Evolutionary conservation across 257 asterid species (phyloP).

Genomic region (Scutellaria barbata): DNA sequence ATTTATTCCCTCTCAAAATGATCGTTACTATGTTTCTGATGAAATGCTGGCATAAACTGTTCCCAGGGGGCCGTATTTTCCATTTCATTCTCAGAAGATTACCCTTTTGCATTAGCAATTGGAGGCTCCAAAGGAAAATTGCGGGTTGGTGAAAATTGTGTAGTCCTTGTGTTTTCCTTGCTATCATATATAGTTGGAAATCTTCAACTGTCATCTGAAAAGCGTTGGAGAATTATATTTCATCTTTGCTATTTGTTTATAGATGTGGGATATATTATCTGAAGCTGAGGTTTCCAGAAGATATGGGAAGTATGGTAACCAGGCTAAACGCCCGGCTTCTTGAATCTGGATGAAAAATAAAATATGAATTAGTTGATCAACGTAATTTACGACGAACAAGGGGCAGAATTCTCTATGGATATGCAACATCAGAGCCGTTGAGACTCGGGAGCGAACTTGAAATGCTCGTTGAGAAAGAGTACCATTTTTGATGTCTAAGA

Average conservation of each 20-base stretch:
- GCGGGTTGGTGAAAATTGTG: constrained; percentile 50
- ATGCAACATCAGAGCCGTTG: background rate
- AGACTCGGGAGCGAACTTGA: no score
- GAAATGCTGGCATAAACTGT: constrained; percentile 21
- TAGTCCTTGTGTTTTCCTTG: background rate
- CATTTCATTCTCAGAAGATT: constrained; percentile 76
- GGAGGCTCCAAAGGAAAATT: constrained; percentile 91
- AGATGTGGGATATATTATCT: constrained; percentile 72
- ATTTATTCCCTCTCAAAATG: background rate
- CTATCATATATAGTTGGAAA: background rate
- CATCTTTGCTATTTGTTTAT: constrained; percentile 30
- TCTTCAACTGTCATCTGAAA: background rate
- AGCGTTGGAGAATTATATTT: background rate
- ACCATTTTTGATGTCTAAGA: constrained; percentile 19
- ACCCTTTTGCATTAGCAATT: constrained; percentile 69
- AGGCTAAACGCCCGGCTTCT: constrained; percentile 36
- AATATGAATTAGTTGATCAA: background rate
- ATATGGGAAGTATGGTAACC: constrained; percentile 48
- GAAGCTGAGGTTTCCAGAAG: constrained; percentile 57
- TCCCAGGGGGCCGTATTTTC: constrained; percentile 86
- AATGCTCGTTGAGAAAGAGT: background rate
- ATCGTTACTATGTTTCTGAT: background rate
- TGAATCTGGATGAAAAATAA: constrained; percentile 23
- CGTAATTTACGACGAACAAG: no score
- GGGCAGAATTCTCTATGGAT: no score